Evolutionary conservation across 805 yeast species (phyloP).

Genomic region (Cyberlindnera xylosilytica): DNA sequence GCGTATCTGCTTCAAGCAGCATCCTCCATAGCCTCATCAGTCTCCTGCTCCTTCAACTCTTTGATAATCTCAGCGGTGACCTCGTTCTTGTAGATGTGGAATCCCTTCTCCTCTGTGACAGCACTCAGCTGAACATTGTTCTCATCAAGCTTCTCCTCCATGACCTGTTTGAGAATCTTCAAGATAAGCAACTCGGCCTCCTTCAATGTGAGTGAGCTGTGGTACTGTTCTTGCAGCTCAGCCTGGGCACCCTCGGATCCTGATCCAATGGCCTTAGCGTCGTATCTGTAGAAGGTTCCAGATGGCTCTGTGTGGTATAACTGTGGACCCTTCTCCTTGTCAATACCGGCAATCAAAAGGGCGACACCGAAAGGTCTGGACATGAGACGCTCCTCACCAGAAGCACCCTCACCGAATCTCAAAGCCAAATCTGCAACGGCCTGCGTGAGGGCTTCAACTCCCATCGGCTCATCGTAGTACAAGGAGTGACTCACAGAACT

Average conservation of each 20-base stretch:
- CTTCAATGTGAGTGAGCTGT: slow-evolving; percentile 80
- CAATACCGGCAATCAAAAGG: slow-evolving; percentile 89
- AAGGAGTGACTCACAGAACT: slow-evolving; percentile 82
- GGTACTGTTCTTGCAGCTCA: slow-evolving; percentile 95
- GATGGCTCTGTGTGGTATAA: slow-evolving; percentile 98
- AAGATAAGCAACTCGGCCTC: slow-evolving; percentile 91
- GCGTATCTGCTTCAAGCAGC: neutral
- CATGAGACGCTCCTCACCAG: slow-evolving; percentile 89
- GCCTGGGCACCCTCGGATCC: slow-evolving; percentile 99
- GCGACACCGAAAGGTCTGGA: slow-evolving; percentile 99
- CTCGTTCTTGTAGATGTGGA: slow-evolving; percentile 77
- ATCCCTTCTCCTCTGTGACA: slow-evolving; percentile 84
- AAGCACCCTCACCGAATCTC: slow-evolving; percentile 95
- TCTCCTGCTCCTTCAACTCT: slow-evolving; percentile 66
- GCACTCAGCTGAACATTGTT: slow-evolving; percentile 93
- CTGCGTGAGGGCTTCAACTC: slow-evolving; percentile 92
- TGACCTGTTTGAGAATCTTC: slow-evolving; percentile 91
- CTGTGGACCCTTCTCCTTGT: slow-evolving; percentile 91
- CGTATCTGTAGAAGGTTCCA: slow-evolving; percentile 95
- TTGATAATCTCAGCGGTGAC: slow-evolving; percentile 81
- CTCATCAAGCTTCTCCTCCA: slow-evolving; percentile 97
- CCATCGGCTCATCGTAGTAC: slow-evolving; percentile 88
- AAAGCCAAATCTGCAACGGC: slow-evolving; percentile 95
- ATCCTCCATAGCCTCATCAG: slow-evolving; percentile 36
- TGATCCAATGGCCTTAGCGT: slow-evolving; percentile 98